phyloP scores from a whole-genome alignment of 169 alveolate species.

The Amoebophrya sp. region DNA sequence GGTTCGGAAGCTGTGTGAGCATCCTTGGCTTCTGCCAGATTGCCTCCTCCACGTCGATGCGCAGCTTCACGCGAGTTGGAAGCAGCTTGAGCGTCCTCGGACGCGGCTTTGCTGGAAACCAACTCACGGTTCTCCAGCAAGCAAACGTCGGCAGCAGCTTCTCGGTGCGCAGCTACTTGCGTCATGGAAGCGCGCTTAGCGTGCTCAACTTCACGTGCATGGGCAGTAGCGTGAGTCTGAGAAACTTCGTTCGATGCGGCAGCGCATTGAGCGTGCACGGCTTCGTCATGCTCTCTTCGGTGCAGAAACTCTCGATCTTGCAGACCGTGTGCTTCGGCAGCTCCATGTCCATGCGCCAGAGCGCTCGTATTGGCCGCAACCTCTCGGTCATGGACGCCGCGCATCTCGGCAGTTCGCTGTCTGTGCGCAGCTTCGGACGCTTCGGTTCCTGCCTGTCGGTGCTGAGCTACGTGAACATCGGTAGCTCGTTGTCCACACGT shows the following conservation, averaged over 20 bases:
- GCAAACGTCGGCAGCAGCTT: background rate
- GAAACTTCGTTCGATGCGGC: background rate
- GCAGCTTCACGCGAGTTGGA: background rate
- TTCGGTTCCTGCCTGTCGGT: no score
- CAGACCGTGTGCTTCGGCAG: background rate
- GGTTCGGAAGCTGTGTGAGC: background rate
- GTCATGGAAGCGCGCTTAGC: background rate
- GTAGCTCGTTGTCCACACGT: no score
- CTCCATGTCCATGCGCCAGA: background rate
- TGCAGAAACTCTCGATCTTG: background rate
- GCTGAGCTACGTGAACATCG: no score
- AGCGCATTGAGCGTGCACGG: background rate
- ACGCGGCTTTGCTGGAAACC: background rate
- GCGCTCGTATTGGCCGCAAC: background rate
- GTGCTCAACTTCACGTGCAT: no score
- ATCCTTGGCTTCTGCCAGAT: background rate
- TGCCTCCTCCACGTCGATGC: background rate
- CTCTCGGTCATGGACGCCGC: background rate
- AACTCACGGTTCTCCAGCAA: background rate
- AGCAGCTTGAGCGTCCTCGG: background rate
- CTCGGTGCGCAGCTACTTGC: conserved; percentile 3
- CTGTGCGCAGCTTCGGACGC: background rate
- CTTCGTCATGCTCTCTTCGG: background rate
- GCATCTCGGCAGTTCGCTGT: background rate
- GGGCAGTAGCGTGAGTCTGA: no score